These are phyloP conservation scores for Nicotiana noctiflora DNA, from an alignment of 257 asterid genomes.

Conservation along the genomic window DNA sequence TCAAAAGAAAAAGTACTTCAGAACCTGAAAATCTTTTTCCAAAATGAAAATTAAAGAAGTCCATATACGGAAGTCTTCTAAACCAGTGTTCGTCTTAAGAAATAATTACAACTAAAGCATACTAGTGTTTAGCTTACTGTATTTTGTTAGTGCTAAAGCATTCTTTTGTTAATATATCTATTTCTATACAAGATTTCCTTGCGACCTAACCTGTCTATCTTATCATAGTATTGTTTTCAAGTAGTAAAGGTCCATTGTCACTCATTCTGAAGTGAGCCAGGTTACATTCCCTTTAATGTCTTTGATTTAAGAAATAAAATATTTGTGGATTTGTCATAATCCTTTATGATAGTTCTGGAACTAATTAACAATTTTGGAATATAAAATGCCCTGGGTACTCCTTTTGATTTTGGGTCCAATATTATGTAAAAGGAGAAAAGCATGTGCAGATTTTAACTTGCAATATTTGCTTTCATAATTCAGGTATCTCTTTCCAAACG, in stretches of 20 bases:
- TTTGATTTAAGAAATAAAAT: background rate
- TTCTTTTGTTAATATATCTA: background rate
- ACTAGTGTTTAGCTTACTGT: background rate
- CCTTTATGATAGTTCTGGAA: background rate
- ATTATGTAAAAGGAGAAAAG: background rate
- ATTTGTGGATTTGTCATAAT: background rate
- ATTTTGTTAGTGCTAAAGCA: background rate
- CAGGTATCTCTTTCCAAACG: slow-evolving; percentile 54
- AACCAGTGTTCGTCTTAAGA: background rate
- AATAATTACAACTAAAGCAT: background rate
- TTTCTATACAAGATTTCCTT: background rate
- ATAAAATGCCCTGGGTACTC: background rate
- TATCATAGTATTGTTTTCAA: background rate
- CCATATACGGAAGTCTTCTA: background rate
- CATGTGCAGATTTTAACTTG: background rate
- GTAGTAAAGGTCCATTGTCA: background rate
- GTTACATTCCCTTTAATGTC: background rate
- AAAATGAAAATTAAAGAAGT: background rate
- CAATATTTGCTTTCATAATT: slow-evolving; percentile 14
- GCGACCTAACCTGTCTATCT: too few relatives aligned
- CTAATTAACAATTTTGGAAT: background rate
- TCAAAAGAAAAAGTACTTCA: background rate
- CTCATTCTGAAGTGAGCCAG: background rate
- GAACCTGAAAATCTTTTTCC: background rate
- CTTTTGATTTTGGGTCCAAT: background rate